These are phyloP conservation scores for Podaxis pistillaris DNA, from an alignment of 768 basidiomycete genomes.

Conservation along the genomic window DNA sequence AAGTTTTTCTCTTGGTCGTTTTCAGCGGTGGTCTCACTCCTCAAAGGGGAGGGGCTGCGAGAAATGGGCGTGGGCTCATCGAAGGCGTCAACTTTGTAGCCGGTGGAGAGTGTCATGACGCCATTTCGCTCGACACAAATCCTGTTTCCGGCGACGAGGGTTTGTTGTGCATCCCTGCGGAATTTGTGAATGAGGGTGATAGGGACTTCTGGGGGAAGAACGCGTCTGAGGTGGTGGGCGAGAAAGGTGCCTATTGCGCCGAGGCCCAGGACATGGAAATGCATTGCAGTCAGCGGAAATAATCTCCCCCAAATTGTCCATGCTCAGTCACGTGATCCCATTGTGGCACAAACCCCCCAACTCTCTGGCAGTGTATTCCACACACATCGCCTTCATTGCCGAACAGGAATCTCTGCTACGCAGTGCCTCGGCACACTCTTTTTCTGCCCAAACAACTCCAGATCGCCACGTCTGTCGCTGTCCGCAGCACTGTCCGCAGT, in stretches of 20 bases:
- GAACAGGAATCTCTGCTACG: too few species aligned
- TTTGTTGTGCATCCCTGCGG: slow-evolving; percentile 32
- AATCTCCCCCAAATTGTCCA: too few species aligned
- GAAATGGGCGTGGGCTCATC: slow-evolving; percentile 16
- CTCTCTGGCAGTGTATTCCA: too few species aligned
- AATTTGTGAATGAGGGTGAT: slow-evolving; percentile 73
- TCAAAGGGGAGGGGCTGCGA: not conserved
- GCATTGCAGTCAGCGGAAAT: slow-evolving; percentile 41
- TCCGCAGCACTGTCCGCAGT: slow-evolving; percentile 31
- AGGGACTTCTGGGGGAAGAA: slow-evolving; percentile 47
- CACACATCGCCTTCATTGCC: too few species aligned
- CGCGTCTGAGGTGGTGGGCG: slow-evolving; percentile 72
- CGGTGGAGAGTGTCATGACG: slow-evolving; percentile 35
- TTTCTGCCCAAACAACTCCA: not conserved
- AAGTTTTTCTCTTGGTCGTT: slow-evolving; percentile 9
- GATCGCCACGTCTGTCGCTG: not conserved
- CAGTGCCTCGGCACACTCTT: not conserved
- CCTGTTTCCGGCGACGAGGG: slow-evolving; percentile 29
- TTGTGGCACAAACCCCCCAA: not conserved
- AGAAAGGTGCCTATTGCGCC: slow-evolving; percentile 84
- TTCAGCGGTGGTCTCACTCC: not conserved
- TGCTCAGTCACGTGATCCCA: not conserved
- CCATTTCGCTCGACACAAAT: slow-evolving; percentile 54
- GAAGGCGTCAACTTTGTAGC: slow-evolving; percentile 53
- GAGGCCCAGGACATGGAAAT: slow-evolving; percentile 73